phyloP scores from a whole-genome alignment of 2,329 filamentous ascomycete genomes.

The Aspergillus cejpii region DNA sequence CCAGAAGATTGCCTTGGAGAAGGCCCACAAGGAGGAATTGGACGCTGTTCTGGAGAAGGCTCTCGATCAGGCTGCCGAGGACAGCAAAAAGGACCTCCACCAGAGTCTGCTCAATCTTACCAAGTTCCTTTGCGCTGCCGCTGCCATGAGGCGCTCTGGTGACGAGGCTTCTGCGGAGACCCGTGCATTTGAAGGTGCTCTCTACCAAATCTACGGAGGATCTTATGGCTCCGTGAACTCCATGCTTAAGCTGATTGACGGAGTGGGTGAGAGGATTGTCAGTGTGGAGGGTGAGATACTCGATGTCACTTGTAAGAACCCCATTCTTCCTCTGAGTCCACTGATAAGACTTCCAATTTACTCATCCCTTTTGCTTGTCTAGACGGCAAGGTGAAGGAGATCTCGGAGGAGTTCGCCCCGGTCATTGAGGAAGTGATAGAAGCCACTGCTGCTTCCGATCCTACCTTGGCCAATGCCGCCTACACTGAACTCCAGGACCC shows the following conservation, averaged over 20 bases:
- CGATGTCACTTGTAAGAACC: constrained; percentile 51
- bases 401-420: constrained; percentile 41
- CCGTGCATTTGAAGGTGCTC: constrained; percentile 57
- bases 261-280: constrained; percentile 51
- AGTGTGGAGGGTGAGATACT: constrained; percentile 51
- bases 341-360: neutral
- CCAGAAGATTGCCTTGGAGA: constrained; percentile 52
- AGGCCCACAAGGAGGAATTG: constrained; percentile 51
- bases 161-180: constrained; percentile 53
- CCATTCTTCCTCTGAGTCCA: neutral
- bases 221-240: constrained; percentile 53
- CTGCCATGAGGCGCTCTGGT: constrained; percentile 53
- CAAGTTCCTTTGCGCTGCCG: constrained; percentile 57
- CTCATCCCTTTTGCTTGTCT: constrained; percentile 7
- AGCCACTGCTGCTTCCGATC: constrained; percentile 43
- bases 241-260: constrained; percentile 56
- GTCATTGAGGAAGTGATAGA: constrained; percentile 35
- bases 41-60: constrained; percentile 48
- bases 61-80: constrained; percentile 44
- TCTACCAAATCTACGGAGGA: constrained; percentile 58
- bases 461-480: constrained; percentile 55
- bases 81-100: constrained; percentile 45
- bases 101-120: constrained; percentile 53
- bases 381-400: constrained; percentile 50
- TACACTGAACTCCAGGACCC: constrained; percentile 52